Evolutionary conservation across 257 asterid genomes (phyloP).

Genomic region (Leonotis leonurus): DNA sequence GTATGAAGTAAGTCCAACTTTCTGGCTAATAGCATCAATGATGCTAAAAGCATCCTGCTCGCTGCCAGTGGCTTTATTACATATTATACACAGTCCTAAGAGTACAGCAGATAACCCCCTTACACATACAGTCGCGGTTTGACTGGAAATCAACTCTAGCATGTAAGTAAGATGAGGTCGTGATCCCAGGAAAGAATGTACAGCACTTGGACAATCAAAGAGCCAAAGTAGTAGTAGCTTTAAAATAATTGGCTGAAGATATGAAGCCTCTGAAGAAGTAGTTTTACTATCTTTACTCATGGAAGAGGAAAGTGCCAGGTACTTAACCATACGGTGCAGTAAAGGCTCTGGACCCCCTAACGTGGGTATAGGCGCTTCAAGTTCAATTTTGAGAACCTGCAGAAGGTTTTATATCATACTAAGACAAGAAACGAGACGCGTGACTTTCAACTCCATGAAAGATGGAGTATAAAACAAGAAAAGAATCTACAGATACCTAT

Average conservation of each 20-base stretch:
- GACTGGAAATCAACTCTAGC: conserved; percentile 65
- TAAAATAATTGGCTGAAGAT: conserved; percentile 66
- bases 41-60: conserved; percentile 56
- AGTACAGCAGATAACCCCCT: conserved; percentile 79
- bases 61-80: conserved; percentile 44
- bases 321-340: conserved; percentile 86
- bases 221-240: conserved; percentile 81
- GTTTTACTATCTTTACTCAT: conserved; percentile 63
- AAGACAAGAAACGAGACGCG: not conserved
- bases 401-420: conserved; percentile 21
- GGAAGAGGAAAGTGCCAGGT: conserved; percentile 82
- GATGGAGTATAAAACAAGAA: not conserved
- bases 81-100: conserved; percentile 66
- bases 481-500: not conserved
- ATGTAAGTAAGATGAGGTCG: conserved; percentile 82
- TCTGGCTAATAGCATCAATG: conserved; percentile 77
- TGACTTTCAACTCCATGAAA: not conserved
- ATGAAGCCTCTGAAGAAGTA: conserved; percentile 28
- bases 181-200: conserved; percentile 75
- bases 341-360: conserved; percentile 80
- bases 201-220: conserved; percentile 74
- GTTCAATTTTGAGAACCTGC: conserved; percentile 75
- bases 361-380: conserved; percentile 61
- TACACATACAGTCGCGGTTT: conserved; percentile 46
- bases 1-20: conserved; percentile 70